These are phyloP conservation scores for thale cress (Arabidopsis thaliana) DNA, from an alignment of 345 rosid species.

Conservation along the genomic window TAIR10.1 NC_003071.7:9324501-9325000, in stretches of 20 bases:
- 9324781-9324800: constrained; percentile 9
- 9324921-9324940: constrained; percentile 56
- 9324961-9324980: constrained; percentile 63
- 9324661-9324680: constrained; percentile 7
- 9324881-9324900: constrained; percentile 24
- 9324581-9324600: not conserved
- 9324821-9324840: not conserved
- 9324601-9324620: not conserved
- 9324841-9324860: constrained; percentile 11
- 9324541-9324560: not conserved
- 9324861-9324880: constrained; percentile 29
- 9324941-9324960: constrained; percentile 58
- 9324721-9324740: constrained; percentile 35
- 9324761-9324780: constrained; percentile 2
- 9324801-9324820: constrained; percentile 7
- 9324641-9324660: not conserved
- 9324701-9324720: not conserved
- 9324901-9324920: constrained; percentile 77
- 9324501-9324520: not conserved
- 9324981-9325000: not conserved
- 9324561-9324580: not conserved
- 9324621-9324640: too few relatives aligned
- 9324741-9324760: constrained; percentile 20
- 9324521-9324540: not conserved
- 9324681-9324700: constrained; percentile 10